Percentiles rank a stretch among this genome's conserved stretches.
Conservation (phyloP, 2,329 filamentous ascomycete species). For the Hortaea werneckii region DNA sequence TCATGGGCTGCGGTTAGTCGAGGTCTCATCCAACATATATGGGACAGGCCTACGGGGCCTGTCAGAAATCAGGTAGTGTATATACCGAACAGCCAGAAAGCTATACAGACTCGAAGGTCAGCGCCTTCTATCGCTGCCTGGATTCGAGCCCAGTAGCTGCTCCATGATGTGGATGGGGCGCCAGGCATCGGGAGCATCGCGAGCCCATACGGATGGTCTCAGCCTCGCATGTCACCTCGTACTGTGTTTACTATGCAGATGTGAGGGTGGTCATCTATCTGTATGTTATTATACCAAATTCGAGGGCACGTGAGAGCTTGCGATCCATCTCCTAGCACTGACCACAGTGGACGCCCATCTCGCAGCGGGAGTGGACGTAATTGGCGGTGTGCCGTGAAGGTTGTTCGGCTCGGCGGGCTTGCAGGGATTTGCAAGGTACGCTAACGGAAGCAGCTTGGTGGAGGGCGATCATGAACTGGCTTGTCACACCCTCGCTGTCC, state of each 20-base stretch:
- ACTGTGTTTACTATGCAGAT: background rate
- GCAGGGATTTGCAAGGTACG: background rate
- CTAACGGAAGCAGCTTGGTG: background rate
- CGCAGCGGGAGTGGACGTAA: background rate
- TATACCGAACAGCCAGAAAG: conserved; percentile 91
- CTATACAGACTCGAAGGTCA: conserved; percentile 60
- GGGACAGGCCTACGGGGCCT: too few relatives aligned
- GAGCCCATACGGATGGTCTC: background rate
- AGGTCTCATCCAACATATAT: too few relatives aligned
- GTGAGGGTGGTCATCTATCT: too few relatives aligned
- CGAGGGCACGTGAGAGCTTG: too few relatives aligned
- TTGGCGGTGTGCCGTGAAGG: background rate
- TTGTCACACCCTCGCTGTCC: background rate
- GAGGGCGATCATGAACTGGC: background rate
- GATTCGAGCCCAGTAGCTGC: conserved; percentile 42
- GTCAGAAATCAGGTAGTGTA: background rate
- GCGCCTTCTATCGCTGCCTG: conserved; percentile 53
- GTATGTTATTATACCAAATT: too few relatives aligned
- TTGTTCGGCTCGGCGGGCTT: background rate
- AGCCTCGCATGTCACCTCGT: background rate
- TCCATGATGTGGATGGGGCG: background rate
- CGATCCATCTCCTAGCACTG: too few relatives aligned
- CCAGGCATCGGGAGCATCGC: background rate
- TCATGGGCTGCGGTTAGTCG: too few relatives aligned
- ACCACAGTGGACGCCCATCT: background rate